phyloP scores from a whole-genome alignment of 176 grass and related monocot species.

The Paspalum notatum region DNA sequence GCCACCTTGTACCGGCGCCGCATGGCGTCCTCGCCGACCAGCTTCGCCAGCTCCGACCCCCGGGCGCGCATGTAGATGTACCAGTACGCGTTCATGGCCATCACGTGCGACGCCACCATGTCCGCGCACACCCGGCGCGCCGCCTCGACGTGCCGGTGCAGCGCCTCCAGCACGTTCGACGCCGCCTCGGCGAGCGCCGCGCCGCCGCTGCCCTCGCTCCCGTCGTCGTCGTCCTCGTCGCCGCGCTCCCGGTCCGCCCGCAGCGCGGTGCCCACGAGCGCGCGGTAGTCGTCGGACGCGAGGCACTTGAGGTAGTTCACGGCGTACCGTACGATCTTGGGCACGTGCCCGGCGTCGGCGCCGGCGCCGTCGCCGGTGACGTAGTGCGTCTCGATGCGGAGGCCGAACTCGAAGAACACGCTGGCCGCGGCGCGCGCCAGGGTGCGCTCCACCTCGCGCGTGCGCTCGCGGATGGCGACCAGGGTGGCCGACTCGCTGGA shows the following conservation, averaged over 20 bases:
- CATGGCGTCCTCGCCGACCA: slow-evolving; percentile 64
- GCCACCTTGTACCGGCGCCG: slow-evolving; percentile 49
- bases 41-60: slow-evolving; percentile 57
- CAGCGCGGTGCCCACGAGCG: slow-evolving; percentile 54
- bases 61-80: slow-evolving; percentile 70
- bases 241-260: slow-evolving; percentile 37
- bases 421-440: slow-evolving; percentile 49
- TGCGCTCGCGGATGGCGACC: slow-evolving; percentile 45
- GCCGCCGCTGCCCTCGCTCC: neutral
- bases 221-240: neutral
- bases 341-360: slow-evolving; percentile 38
- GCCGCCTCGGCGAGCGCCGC: slow-evolving; percentile 40
- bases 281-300: slow-evolving; percentile 51
- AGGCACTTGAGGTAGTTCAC: slow-evolving; percentile 76
- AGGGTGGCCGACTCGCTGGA: slow-evolving; percentile 46
- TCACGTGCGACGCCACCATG: slow-evolving; percentile 46
- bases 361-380: neutral
- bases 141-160: slow-evolving; percentile 61
- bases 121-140: slow-evolving; percentile 39
- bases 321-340: slow-evolving; percentile 72
- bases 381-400: slow-evolving; percentile 60
- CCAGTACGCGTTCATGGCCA: slow-evolving; percentile 81
- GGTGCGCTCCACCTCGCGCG: slow-evolving; percentile 56
- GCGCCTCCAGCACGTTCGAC: slow-evolving; percentile 56
- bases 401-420: slow-evolving; percentile 65